Conservation (phyloP, 768 basidiomycete genomes). For the Amanita rubescens region DNA sequence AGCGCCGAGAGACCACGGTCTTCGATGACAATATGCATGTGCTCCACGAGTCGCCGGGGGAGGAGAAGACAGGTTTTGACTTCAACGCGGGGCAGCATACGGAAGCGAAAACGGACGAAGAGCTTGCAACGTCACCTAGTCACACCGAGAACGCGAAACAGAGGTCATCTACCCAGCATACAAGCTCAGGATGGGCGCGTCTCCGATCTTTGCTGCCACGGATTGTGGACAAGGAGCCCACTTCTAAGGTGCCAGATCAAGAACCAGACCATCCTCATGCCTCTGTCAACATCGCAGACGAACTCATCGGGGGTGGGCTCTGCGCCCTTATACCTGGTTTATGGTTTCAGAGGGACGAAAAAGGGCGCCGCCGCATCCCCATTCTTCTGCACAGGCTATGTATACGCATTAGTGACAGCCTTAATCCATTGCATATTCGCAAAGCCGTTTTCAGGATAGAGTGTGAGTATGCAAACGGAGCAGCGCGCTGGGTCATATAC, state of each 20-base stretch:
- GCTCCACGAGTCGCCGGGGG: constrained; percentile 45
- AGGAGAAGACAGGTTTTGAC: constrained; percentile 34
- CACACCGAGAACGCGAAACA: constrained; percentile 8
- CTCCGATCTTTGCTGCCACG: constrained; percentile 61
- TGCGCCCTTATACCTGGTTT: constrained; percentile 72
- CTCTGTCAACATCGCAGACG: constrained; percentile 71
- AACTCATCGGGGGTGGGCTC: constrained; percentile 74
- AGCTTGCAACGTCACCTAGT: constrained; percentile 7
- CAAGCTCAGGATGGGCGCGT: constrained; percentile 32
- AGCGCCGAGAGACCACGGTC: constrained; percentile 39
- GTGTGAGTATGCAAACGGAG: constrained; percentile 94
- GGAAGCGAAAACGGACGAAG: not conserved
- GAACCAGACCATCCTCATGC: constrained; percentile 29
- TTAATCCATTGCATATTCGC: constrained; percentile 69
- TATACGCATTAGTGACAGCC: constrained; percentile 78
- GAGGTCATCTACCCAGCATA: constrained; percentile 19
- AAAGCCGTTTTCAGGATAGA: constrained; percentile 87
- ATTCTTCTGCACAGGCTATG: constrained; percentile 72
- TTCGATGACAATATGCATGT: constrained; percentile 45
- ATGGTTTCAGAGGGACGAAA: constrained; percentile 86
- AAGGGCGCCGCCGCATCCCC: constrained; percentile 73
- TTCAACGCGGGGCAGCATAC: constrained; percentile 13
- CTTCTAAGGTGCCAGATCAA: constrained; percentile 27
- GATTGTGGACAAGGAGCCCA: constrained; percentile 30
- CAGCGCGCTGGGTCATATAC: constrained; percentile 91